Base-by-base conservation (phyloP, 345 rosid genomes). In the Aegle marmelos region DNA sequence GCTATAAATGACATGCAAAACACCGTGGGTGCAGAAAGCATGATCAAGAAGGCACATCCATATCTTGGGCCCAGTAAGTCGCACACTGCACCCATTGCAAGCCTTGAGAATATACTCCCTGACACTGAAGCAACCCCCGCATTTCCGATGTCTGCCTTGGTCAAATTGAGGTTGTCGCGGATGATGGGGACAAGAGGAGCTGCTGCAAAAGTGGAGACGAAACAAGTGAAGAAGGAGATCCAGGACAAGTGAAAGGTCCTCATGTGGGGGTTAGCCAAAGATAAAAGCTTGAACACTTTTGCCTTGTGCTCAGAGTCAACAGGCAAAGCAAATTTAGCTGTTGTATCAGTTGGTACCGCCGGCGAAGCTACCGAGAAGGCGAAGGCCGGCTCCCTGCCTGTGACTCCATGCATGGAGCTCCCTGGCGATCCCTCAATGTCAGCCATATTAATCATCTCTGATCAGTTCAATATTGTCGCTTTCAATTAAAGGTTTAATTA, bases 81-180 rank as follows among this genome's bases (percentile, higher is more conserved):
- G 45, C 97, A 95, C 22, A 93, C 82, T 0, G 93, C 98, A 11
- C 98, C 98, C 98, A 91, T 93, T n/a, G 72, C 87, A 8, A 93
- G 97, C 91, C 98, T 91, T 9, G 98, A 95, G 82, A 93, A 92
- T 67, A 95, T 95, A 81, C 97, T 90, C 0, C 98, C 95, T 0
- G 98, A 93, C 39, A 95, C 98, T 0, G 98, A 95, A 4, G 98
- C 98, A 37, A 93, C 95, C n/a, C 98, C 97, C 0, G 98, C 98
- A 34, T 93, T 95, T 0, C 97, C 98, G 0, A 90, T 85, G 76
- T 90, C 98, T n/a, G 69, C 78, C 62, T 89, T 91, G 13, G 88
- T 91, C 9, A 91, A 79, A 58, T 93, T 87, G 65, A 95, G 98
- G 82, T 90, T 93, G 63, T 95, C 97, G 2, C 95, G 83, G 76